A percentile compares a stretch with the other conserved stretches of the same genome.
Evolutionary conservation across 352 stramenopile genomes (phyloP).

Genomic region (Phytophthora pini): DNA sequence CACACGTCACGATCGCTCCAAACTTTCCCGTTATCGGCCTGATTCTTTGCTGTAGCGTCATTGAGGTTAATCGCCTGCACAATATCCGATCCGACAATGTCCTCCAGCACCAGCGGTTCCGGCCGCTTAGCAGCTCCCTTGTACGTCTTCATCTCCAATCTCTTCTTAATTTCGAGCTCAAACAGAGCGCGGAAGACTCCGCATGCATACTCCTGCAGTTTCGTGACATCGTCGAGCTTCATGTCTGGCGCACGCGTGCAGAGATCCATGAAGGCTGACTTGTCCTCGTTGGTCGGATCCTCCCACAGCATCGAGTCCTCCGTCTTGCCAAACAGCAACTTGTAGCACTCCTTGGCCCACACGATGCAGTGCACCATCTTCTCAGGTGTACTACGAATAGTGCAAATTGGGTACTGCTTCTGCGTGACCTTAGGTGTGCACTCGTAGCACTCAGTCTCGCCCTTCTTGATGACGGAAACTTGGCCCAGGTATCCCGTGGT

Average conservation of each 20-base stretch:
- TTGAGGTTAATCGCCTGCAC: slow-evolving; percentile 47
- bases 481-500: slow-evolving; percentile 99
- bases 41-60: slow-evolving; percentile 25
- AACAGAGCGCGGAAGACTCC: slow-evolving; percentile 93
- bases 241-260: slow-evolving; percentile 57
- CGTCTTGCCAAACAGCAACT: slow-evolving; percentile 86
- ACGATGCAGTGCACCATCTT: slow-evolving; percentile 99
- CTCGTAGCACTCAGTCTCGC: slow-evolving; percentile 99
- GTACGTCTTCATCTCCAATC: slow-evolving; percentile 96
- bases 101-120: slow-evolving; percentile 70
- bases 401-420: slow-evolving; percentile 99
- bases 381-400: slow-evolving; percentile 98
- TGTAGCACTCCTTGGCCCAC: slow-evolving; percentile 96
- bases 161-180: slow-evolving; percentile 96
- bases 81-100: slow-evolving; percentile 54
- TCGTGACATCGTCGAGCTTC: slow-evolving; percentile 45
- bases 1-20: slow-evolving; percentile 90
- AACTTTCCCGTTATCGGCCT: slow-evolving; percentile 40
- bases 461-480: slow-evolving; percentile 97
- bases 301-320: slow-evolving; percentile 97
- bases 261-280: slow-evolving; percentile 87
- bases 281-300: slow-evolving; percentile 76
- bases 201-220: slow-evolving; percentile 70
- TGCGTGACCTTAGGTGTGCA: slow-evolving; percentile 95
- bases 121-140: slow-evolving; percentile 95